Conservation (phyloP, 2,329 filamentous ascomycete species). For the Ambrosiella xylebori region DNA sequence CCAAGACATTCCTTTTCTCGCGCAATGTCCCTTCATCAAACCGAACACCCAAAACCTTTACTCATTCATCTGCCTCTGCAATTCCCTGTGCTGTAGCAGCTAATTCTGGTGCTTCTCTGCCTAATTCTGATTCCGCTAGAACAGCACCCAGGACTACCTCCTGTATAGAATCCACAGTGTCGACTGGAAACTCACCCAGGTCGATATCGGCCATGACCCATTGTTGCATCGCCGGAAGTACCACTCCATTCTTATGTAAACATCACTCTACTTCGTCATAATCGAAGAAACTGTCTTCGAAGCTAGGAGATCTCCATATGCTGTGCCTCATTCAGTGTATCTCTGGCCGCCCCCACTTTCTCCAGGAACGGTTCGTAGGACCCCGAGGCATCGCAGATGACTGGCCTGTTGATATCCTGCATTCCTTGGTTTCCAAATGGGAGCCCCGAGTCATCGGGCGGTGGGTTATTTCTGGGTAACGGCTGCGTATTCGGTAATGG, state of each 20-base stretch:
- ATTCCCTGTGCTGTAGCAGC: neutral
- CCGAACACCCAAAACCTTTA: neutral
- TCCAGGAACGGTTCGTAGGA: slow-evolving; percentile 32
- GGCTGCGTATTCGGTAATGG: no score
- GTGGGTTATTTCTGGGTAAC: no score
- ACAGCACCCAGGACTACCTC: slow-evolving; percentile 5
- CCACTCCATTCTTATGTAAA: slow-evolving; percentile 43
- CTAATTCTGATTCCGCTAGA: neutral
- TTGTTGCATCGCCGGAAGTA: slow-evolving; percentile 42
- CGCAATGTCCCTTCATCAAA: neutral
- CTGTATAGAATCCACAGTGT: slow-evolving; percentile 5
- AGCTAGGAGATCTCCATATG: slow-evolving; percentile 41
- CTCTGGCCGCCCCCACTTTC: slow-evolving; percentile 23
- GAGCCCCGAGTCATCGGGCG: neutral
- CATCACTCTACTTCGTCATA: slow-evolving; percentile 61
- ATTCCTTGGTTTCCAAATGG: slow-evolving; percentile 3
- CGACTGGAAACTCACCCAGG: slow-evolving; percentile 22
- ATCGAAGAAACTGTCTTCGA: slow-evolving; percentile 62
- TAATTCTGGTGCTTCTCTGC: neutral
- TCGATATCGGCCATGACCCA: slow-evolving; percentile 43
- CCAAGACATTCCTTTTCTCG: neutral
- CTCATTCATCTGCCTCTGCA: neutral
- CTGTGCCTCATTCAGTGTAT: slow-evolving; percentile 29
- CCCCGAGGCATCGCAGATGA: neutral
- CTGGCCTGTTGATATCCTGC: neutral